Conservation (phyloP, 768 basidiomycete species). For the Kwoniella sp. region DNA sequence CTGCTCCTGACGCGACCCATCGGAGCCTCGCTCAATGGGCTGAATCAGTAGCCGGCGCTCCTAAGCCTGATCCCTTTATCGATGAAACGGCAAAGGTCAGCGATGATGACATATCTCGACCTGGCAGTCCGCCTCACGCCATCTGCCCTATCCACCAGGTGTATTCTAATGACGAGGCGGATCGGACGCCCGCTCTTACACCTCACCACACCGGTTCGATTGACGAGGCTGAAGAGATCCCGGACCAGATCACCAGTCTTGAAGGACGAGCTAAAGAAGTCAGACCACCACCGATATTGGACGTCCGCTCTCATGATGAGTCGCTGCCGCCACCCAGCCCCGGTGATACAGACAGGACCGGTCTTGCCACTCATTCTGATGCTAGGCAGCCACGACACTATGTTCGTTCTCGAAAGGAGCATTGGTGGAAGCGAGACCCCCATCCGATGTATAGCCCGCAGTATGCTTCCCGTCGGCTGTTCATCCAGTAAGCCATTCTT, state of each 20-base stretch:
- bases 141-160: not conserved
- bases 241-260: too few relatives aligned
- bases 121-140: not conserved
- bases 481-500: conserved; percentile 19
- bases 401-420: not conserved
- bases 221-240: not conserved
- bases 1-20: too few relatives aligned
- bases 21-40: conserved; percentile 5
- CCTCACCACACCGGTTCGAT: not conserved
- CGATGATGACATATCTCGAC: not conserved
- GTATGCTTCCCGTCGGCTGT: conserved; percentile 19
- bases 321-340: conserved; percentile 2
- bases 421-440: conserved; percentile 18
- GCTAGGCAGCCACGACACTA: too few relatives aligned
- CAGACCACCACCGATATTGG: conserved; percentile 3
- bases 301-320: too few relatives aligned
- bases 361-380: not conserved
- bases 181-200: conserved; percentile 2
- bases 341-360: not conserved
- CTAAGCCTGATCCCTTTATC: not conserved
- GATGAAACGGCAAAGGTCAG: too few relatives aligned
- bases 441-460: conserved; percentile 25
- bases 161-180: conserved; percentile 7
- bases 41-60: not conserved
- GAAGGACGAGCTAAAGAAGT: not conserved